Evolutionary conservation across 148 eudicot genomes (phyloP).

Genomic region (Rhododendron ovatum): DNA sequence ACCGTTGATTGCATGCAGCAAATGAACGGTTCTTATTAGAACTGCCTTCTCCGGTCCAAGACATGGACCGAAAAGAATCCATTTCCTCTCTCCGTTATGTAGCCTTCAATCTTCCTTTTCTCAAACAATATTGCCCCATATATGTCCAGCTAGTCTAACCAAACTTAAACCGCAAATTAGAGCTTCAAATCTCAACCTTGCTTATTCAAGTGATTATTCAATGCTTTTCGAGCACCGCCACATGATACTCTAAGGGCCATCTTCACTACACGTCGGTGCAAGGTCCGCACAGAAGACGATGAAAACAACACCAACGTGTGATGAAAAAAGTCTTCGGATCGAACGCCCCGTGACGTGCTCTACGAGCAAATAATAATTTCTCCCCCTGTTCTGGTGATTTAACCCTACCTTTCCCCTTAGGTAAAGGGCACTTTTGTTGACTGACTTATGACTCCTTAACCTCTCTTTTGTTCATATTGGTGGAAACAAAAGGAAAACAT

Average conservation of each 20-base stretch:
- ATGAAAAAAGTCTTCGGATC: not conserved
- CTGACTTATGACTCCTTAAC: slow-evolving; percentile 3
- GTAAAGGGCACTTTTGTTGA: slow-evolving; percentile 12
- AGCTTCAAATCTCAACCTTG: not conserved
- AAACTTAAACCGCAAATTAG: not conserved
- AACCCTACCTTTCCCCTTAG: slow-evolving; percentile 1
- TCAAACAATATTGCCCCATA: not conserved
- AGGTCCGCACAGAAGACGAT: not conserved
- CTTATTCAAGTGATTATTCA: not conserved
- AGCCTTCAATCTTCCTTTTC: not conserved
- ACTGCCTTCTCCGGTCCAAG: no score
- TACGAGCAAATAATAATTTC: not conserved
- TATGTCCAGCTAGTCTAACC: not conserved
- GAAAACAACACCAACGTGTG: no score
- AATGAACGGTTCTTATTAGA: not conserved
- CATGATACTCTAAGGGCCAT: no score
- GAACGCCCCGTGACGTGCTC: not conserved
- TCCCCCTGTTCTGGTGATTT: not conserved
- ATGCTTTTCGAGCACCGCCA: no score
- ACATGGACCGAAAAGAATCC: no score
- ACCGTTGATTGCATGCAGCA: no score
- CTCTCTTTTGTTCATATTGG: slow-evolving; percentile 5
- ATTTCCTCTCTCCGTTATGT: not conserved
- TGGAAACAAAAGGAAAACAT: slow-evolving; percentile 7
- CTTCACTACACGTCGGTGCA: no score